These are phyloP conservation scores for Keithomyces neogunnii DNA, from an alignment of 2,329 filamentous ascomycete genomes.

Conservation along the genomic window DNA sequence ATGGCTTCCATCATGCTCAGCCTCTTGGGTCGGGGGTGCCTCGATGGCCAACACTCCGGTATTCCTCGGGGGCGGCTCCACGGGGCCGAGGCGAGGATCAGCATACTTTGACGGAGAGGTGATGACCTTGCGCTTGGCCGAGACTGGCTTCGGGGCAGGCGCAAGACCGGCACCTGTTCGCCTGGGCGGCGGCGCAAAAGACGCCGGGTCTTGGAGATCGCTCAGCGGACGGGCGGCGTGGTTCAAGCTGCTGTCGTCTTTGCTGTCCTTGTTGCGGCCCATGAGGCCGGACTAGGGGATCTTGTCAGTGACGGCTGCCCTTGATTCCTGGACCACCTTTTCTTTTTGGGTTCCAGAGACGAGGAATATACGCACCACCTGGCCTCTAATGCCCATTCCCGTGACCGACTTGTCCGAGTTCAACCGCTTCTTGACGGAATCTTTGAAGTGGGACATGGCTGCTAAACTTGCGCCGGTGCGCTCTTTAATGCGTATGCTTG, in stretches of 20 bases:
- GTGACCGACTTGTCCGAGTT: constrained; percentile 34
- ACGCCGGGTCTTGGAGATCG: constrained; percentile 63
- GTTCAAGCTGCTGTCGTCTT: constrained; percentile 17
- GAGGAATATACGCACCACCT: constrained; percentile 30
- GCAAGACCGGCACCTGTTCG: constrained; percentile 32
- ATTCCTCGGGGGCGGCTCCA: constrained; percentile 10
- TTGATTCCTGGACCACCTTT: not conserved
- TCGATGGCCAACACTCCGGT: not conserved
- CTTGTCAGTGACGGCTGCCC: constrained; percentile 1
- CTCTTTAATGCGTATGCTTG: not conserved
- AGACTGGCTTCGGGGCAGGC: constrained; percentile 15
- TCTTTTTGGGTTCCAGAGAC: not conserved
- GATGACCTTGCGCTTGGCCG: constrained; percentile 17
- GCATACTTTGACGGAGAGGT: constrained; percentile 24
- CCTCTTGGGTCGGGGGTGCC: not conserved
- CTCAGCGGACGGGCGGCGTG: constrained; percentile 53
- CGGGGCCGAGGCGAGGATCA: constrained; percentile 17
- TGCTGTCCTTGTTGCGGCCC: constrained; percentile 29
- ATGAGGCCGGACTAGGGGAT: constrained; percentile 35
- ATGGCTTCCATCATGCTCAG: not conserved
- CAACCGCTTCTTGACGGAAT: constrained; percentile 43
- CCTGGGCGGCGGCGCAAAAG: constrained; percentile 76
- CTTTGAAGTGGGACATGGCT: constrained; percentile 38
- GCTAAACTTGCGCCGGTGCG: not conserved
- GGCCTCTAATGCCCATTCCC: constrained; percentile 23